Evolutionary conservation across 2,329 filamentous ascomycete genomes (phyloP).

Genomic region (Diaporthe citri): DNA sequence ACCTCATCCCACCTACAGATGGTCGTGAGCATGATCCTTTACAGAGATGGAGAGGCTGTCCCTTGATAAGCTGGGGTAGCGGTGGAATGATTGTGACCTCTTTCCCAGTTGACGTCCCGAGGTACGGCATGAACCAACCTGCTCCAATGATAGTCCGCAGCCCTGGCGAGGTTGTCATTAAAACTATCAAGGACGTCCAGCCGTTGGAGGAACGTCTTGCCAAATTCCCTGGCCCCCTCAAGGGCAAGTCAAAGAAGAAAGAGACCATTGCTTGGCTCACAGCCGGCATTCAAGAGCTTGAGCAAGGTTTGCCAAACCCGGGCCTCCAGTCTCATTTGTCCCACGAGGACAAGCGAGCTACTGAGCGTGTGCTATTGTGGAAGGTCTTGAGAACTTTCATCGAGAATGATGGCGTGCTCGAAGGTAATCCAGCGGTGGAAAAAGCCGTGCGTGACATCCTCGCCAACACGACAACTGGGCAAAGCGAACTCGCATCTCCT

Average conservation of each 20-base stretch:
- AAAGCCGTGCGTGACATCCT: conserved; percentile 82
- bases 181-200: conserved; percentile 79
- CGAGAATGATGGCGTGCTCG: conserved; percentile 86
- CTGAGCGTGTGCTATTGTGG: conserved; percentile 89
- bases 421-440: conserved; percentile 78
- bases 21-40: conserved; percentile 81
- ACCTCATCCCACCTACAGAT: conserved; percentile 73
- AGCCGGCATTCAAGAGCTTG: conserved; percentile 79
- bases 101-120: conserved; percentile 89
- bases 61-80: conserved; percentile 89
- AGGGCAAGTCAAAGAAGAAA: conserved; percentile 95
- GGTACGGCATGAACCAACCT: conserved; percentile 81
- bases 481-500: conserved; percentile 45
- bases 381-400: conserved; percentile 85
- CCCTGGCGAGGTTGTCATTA: conserved; percentile 85
- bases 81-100: conserved; percentile 85
- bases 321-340: conserved; percentile 64
- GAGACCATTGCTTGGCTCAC: conserved; percentile 86
- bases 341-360: conserved; percentile 76
- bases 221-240: conserved; percentile 91
- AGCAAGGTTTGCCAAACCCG: conserved; percentile 67
- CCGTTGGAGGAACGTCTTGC: conserved; percentile 78
- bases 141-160: conserved; percentile 84
- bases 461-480: conserved; percentile 65
- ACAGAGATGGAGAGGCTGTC: conserved; percentile 90